Percentiles rank a stretch among this genome's conserved stretches.
Conservation (phyloP, 768 basidiomycete species). For the Leccinum longicurvipes region DNA sequence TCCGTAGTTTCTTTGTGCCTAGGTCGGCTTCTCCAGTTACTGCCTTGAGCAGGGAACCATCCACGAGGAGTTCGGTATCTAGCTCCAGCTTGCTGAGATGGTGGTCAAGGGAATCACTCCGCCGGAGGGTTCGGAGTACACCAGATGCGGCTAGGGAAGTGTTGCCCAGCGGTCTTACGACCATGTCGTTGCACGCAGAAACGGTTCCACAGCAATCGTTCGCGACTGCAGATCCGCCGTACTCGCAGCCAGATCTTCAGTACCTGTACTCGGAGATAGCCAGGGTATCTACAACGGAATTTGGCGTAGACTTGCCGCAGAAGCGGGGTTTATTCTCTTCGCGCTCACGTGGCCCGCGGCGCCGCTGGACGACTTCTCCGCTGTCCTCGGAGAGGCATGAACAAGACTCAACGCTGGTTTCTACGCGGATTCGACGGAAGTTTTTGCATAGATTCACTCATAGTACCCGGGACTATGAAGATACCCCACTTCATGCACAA, state of each 20-base stretch:
- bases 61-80: constrained; percentile 26
- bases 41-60: constrained; percentile 27
- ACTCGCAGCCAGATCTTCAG: constrained; percentile 33
- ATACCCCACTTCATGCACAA: constrained; percentile 3
- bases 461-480: constrained; percentile 8
- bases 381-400: constrained; percentile 12
- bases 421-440: constrained; percentile 30
- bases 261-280: constrained; percentile 17
- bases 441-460: constrained; percentile 35
- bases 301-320: constrained; percentile 19
- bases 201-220: constrained; percentile 7
- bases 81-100: constrained; percentile 39
- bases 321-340: constrained; percentile 13
- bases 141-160: constrained; percentile 40
- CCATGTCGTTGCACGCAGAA: constrained; percentile 23
- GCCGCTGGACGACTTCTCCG: constrained; percentile 19
- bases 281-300: constrained; percentile 17
- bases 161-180: constrained; percentile 24
- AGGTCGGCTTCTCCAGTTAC: constrained; percentile 41
- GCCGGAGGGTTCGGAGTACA: constrained; percentile 51
- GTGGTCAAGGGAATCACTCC: constrained; percentile 49
- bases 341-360: constrained; percentile 16
- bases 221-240: constrained; percentile 17
- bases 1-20: constrained; percentile 56
- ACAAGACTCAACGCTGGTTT: constrained; percentile 13